phyloP scores from a whole-genome alignment of 139 green algal species.

The Chlorella sp. region DNA sequence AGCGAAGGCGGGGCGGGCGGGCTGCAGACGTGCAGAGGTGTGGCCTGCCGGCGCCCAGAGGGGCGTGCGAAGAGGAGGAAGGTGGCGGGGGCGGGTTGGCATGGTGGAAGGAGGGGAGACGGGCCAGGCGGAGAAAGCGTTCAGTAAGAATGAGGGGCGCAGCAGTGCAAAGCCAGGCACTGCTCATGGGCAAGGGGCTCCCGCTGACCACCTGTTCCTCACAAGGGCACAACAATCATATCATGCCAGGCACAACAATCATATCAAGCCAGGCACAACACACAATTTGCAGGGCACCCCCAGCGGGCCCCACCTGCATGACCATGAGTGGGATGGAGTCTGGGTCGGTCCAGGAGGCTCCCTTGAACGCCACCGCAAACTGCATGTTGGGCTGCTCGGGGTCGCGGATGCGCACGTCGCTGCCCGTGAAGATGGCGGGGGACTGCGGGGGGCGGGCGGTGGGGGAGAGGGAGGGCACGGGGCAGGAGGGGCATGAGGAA shows the following conservation, averaged over 20 bases:
- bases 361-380: constrained; percentile 94
- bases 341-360: constrained; percentile 92
- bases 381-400: constrained; percentile 84
- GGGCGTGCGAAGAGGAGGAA: no score
- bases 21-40: not conserved
- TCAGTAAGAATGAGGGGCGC: no score
- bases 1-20: not conserved
- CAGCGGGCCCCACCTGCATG: constrained; percentile 76
- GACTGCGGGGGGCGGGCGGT: constrained; percentile 56
- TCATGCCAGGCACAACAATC: no score
- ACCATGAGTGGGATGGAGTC: constrained; percentile 98
- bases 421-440: constrained; percentile 94
- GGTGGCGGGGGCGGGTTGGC: no score
- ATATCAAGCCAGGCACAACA: no score
- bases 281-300: no score
- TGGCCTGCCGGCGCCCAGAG: not conserved
- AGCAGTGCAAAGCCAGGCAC: no score
- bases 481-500: not conserved
- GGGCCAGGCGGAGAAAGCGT: no score
- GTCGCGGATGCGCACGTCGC: constrained; percentile 93
- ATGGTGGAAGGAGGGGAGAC: no score
- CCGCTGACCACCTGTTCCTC: no score
- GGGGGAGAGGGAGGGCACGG: not conserved
- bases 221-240: no score
- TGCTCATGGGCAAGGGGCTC: no score